These are phyloP conservation scores for Xenoacremonium recifei DNA, from an alignment of 2,329 filamentous ascomycete genomes.

Conservation along the genomic window DNA sequence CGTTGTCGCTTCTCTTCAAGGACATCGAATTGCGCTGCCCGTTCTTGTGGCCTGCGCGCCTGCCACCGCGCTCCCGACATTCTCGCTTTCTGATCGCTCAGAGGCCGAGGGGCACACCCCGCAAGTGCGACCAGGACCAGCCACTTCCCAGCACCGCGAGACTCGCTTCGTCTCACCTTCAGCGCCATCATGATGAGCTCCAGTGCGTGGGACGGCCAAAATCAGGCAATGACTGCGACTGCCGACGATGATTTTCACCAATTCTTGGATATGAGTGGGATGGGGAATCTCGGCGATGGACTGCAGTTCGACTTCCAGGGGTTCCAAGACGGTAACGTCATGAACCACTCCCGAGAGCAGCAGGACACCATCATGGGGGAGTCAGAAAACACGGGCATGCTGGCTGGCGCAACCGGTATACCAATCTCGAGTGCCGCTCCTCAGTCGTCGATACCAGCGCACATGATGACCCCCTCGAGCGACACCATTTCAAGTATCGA, in stretches of 20 bases:
- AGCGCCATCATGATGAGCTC: conserved; percentile 48
- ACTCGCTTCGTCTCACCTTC: conserved; percentile 12
- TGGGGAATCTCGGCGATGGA: conserved; percentile 51
- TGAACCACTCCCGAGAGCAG: conserved; percentile 28
- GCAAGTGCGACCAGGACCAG: not conserved
- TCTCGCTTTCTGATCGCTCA: too few species aligned
- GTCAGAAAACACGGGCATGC: conserved; percentile 28
- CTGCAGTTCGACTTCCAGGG: conserved; percentile 61
- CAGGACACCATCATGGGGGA: conserved; percentile 36
- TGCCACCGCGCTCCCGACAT: too few species aligned
- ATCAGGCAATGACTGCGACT: conserved; percentile 50
- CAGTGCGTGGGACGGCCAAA: conserved; percentile 54
- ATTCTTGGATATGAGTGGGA: conserved; percentile 59
- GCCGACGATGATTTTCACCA: conserved; percentile 63
- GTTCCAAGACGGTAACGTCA: conserved; percentile 44
- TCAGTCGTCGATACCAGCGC: conserved; percentile 46
- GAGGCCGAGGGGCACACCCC: too few species aligned
- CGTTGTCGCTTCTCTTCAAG: too few species aligned
- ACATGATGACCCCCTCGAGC: conserved; percentile 43
- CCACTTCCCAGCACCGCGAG: not conserved
- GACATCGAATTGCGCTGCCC: too few species aligned
- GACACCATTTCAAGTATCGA: conserved; percentile 60
- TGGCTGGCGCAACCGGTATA: conserved; percentile 32
- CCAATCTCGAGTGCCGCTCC: conserved; percentile 46
- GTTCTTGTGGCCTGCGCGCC: too few species aligned